A percentile compares a stretch with the other conserved stretches of the same genome.
These are phyloP conservation scores for Vigna mungo DNA, from an alignment of 306 rosid species.

Conservation along the genomic window DNA sequence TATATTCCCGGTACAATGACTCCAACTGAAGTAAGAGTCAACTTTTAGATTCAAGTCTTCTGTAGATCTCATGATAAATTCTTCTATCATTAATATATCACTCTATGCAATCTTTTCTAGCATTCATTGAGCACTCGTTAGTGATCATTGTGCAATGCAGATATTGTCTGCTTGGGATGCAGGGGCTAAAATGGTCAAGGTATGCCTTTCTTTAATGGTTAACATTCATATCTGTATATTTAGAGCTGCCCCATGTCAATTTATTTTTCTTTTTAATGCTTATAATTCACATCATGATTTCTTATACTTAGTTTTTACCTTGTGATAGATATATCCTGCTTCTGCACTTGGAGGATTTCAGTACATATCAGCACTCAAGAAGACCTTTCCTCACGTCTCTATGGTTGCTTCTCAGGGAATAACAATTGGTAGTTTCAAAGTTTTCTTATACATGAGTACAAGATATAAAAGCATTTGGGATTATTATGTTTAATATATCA, in stretches of 20 bases:
- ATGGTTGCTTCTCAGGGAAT: conserved; percentile 97
- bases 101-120: conserved; percentile 8
- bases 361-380: conserved; percentile 82
- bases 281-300: not conserved
- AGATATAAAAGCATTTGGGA: not conserved
- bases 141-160: conserved; percentile 55
- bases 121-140: conserved; percentile 24
- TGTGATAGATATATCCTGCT: conserved; percentile 76
- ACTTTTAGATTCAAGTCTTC: conserved; percentile 37
- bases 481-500: not conserved
- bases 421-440: conserved; percentile 60
- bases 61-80: conserved; percentile 6
- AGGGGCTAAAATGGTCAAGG: conserved; percentile 90
- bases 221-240: not conserved
- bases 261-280: not conserved
- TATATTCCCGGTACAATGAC: conserved; percentile 95
- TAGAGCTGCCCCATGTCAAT: not conserved
- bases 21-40: conserved; percentile 88
- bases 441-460: not conserved
- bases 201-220: conserved; percentile 45
- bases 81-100: conserved; percentile 24
- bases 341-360: conserved; percentile 83
- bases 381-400: conserved; percentile 77
- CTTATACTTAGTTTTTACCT: too few relatives aligned
- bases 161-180: conserved; percentile 70